phyloP scores from a whole-genome alignment of 768 basidiomycete genomes.

The Lactifluus echinatus region DNA sequence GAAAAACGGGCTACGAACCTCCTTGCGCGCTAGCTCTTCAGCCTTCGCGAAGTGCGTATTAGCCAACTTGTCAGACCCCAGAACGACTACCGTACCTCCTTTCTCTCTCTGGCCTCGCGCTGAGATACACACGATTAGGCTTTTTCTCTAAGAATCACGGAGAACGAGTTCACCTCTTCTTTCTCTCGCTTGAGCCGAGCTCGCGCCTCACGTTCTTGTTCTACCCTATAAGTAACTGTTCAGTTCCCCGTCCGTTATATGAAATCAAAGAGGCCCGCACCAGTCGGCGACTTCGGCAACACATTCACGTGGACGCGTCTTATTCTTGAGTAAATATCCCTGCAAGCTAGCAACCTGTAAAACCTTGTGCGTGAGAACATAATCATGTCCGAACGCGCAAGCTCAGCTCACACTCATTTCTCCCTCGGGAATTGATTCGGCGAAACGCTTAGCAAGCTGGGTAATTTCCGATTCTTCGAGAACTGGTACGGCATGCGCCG shows the following conservation, averaged over 20 bases:
- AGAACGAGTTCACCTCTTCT: conserved; percentile 36
- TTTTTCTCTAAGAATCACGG: not conserved
- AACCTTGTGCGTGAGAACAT: conserved; percentile 2
- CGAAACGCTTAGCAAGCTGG: conserved; percentile 73
- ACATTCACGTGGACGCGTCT: conserved; percentile 80
- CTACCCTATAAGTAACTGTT: conserved; percentile 34
- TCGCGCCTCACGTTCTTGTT: conserved; percentile 73
- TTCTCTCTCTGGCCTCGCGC: conserved; percentile 77
- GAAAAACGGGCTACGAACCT: conserved; percentile 32
- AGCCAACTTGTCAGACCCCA: not conserved
- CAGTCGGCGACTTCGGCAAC: conserved; percentile 75
- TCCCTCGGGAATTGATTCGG: conserved; percentile 75
- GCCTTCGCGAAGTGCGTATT: conserved; percentile 27
- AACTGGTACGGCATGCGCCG: conserved; percentile 49
- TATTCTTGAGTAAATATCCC: conserved; percentile 83
- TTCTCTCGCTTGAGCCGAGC: conserved; percentile 81
- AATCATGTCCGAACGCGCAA: not conserved
- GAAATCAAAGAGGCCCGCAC: conserved; percentile 28
- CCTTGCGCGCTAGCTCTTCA: conserved; percentile 57
- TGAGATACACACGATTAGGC: conserved; percentile 26
- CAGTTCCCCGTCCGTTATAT: conserved; percentile 6
- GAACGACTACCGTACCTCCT: conserved; percentile 37
- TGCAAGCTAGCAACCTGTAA: conserved; percentile 70
- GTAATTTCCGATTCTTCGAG: conserved; percentile 70
- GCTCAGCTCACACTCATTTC: conserved; percentile 65